A percentile compares a stretch with the other conserved stretches of the same genome.
Conservation (phyloP, 371 early-diverging fungal species). For the Rhizopus arrhizus region DNA sequence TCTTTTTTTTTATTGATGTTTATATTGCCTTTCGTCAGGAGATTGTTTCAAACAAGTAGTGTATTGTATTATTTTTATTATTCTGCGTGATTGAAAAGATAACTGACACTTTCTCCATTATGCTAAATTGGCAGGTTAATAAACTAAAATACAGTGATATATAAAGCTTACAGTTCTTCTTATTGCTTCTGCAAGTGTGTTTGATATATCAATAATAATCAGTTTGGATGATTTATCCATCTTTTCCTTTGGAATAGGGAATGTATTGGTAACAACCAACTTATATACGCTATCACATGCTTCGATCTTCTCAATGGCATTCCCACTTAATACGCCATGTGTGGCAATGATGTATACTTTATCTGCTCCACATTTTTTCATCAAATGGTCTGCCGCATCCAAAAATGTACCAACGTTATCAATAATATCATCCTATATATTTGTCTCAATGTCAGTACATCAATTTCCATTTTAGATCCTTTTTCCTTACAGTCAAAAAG, state of each 20-base stretch:
- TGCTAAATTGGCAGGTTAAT: conserved; percentile 51
- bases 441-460: neutral
- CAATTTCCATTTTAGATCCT: too few species aligned
- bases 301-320: conserved; percentile 83
- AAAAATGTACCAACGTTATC: conserved; percentile 87
- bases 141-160: conserved; percentile 3
- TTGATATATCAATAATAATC: conserved; percentile 84
- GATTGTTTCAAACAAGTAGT: neutral
- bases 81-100: conserved; percentile 72
- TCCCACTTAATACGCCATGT: conserved; percentile 90
- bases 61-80: conserved; percentile 10
- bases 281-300: conserved; percentile 81
- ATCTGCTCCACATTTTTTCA: conserved; percentile 82
- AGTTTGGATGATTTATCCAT: conserved; percentile 75
- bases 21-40: neutral
- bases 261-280: conserved; percentile 93
- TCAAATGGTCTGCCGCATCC: conserved; percentile 87
- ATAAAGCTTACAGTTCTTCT: conserved; percentile 73
- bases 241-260: conserved; percentile 84
- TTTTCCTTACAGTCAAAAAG: conserved; percentile 77
- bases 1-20: neutral
- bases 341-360: conserved; percentile 92
- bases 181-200: conserved; percentile 94
- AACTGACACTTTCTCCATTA: conserved; percentile 96
- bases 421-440: conserved; percentile 83